Evolutionary conservation across 2,329 filamentous ascomycete species (phyloP), one percentile per base, ranked within the genome.

Genomic region (Venturia aucupariae): DNA sequence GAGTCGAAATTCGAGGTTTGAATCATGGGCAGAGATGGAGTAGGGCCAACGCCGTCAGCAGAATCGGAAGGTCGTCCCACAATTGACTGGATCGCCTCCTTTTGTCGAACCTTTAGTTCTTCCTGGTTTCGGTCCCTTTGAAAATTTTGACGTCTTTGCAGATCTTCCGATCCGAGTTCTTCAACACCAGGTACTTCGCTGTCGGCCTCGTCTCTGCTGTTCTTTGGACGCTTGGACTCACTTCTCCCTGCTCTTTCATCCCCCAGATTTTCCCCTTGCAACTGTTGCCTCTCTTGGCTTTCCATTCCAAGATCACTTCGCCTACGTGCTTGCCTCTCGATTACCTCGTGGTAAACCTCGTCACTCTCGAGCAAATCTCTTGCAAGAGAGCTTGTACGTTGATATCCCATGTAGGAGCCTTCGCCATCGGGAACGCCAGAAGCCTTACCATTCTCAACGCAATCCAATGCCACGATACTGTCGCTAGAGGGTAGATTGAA

Each of bases 401-500:
- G 11, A 15, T 27, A 51, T 27, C 15, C 27, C 4, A 57, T 32
- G 10, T 19, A 35, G 35, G 17, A 27, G 19, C 17, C 6, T 24
- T 35, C 19, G 30, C 8, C 51, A 15, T 35, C 30, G 10, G 24
- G 30, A 38, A 4, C 17, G 10, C 15, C 51, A n/a, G 35, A 35
- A 19, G 7, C 22, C 19, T 27, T 35, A 11, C 24, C 51, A 3
- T 22, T 22, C 51, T 35, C 17, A 35, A 22, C 51, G n/a, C 15
- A 11, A 8, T 35, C 15, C 11, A 35, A 57, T 35, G 51, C 27
- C 30, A 35, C 51, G 27, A 32, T 32, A 24, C 30, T 35, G 13
- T 64, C 24, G 46, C 60, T 67, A 41, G 61, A 59, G 10, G 62
- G 59, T 27, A 51, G 35, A 13, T 55, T 39, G 32, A 35, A 60